Evolutionary conservation across 495 filamentous ascomycete species (phyloP).

Genomic region (Usnea hakonensis): DNA sequence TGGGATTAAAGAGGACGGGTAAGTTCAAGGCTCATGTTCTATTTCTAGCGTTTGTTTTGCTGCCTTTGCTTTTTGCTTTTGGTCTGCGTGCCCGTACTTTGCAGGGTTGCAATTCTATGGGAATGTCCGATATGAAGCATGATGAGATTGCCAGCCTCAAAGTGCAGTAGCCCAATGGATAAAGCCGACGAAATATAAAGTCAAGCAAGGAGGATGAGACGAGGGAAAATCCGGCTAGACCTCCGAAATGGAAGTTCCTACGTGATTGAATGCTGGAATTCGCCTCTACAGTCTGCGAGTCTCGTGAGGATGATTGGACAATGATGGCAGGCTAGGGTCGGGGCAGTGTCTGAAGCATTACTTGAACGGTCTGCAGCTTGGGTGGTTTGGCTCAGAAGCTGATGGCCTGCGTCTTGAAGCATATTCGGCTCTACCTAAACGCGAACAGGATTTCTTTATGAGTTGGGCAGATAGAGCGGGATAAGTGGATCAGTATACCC

Average conservation of each 20-base stretch:
- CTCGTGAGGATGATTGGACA: not conserved
- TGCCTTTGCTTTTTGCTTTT: constrained; percentile 21
- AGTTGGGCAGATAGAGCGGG: constrained; percentile 7
- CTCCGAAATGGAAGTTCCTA: not conserved
- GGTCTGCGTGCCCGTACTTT: constrained; percentile 24
- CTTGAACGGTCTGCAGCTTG: constrained; percentile 4
- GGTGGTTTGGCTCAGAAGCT: constrained; percentile 10
- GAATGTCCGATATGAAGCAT: not conserved
- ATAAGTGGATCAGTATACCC: constrained; percentile 16
- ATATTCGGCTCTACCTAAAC: constrained; percentile 7
- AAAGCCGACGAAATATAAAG: not conserved
- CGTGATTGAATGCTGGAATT: not conserved
- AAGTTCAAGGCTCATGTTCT: constrained; percentile 45
- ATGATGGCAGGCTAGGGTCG: not conserved
- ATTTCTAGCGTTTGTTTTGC: constrained; percentile 17
- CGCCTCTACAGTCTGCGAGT: not conserved
- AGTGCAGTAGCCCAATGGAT: not conserved
- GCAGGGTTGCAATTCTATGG: not conserved
- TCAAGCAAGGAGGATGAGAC: not conserved
- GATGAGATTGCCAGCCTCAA: not conserved
- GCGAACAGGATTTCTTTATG: not conserved
- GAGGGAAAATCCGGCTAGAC: not conserved
- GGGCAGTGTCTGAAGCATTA: not conserved
- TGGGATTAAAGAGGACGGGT: constrained; percentile 98
- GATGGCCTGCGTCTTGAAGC: constrained; percentile 5